phyloP scores from a whole-genome alignment of 2,329 filamentous ascomycete species.

The Ustulina deusta region DNA sequence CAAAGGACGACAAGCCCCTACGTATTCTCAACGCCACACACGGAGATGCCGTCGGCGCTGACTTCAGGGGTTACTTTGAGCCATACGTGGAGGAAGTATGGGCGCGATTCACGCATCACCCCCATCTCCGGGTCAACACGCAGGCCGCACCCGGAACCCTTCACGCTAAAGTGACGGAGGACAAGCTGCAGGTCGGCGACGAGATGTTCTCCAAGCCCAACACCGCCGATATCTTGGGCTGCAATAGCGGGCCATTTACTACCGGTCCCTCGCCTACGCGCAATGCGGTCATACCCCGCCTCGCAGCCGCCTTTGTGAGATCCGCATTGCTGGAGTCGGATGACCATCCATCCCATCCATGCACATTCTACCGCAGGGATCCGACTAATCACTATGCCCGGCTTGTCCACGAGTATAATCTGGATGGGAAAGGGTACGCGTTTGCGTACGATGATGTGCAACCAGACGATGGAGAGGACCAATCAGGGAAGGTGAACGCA shows the following conservation, averaged over 20 bases:
- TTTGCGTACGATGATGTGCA: conserved; percentile 73
- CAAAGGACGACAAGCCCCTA: conserved; percentile 50
- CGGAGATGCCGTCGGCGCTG: conserved; percentile 56
- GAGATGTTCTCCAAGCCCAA: conserved; percentile 67
- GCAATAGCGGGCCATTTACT: conserved; percentile 72
- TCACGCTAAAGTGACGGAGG: conserved; percentile 62
- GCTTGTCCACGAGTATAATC: conserved; percentile 65
- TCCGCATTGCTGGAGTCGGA: conserved; percentile 62
- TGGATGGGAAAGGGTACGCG: conserved; percentile 68
- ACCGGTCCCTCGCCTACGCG: conserved; percentile 55
- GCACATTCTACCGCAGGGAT: conserved; percentile 54
- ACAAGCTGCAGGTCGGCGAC: conserved; percentile 54
- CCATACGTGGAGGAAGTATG: conserved; percentile 58
- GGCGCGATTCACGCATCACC: conserved; percentile 49
- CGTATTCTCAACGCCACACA: conserved; percentile 61
- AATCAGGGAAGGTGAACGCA: conserved; percentile 67
- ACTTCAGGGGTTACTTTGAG: conserved; percentile 60
- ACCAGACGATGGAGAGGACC: conserved; percentile 62
- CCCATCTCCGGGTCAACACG: conserved; percentile 69
- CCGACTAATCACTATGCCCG: conserved; percentile 69
- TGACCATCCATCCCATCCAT: conserved; percentile 55
- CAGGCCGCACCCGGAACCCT: conserved; percentile 68
- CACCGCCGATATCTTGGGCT: conserved; percentile 74
- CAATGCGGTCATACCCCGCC: conserved; percentile 61
- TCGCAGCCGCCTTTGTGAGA: conserved; percentile 65